Percentiles rank a stretch among this genome's conserved stretches.
These are phyloP conservation scores for Gymnopilus junonius DNA, from an alignment of 768 basidiomycete species.

Conservation along the genomic window DNA sequence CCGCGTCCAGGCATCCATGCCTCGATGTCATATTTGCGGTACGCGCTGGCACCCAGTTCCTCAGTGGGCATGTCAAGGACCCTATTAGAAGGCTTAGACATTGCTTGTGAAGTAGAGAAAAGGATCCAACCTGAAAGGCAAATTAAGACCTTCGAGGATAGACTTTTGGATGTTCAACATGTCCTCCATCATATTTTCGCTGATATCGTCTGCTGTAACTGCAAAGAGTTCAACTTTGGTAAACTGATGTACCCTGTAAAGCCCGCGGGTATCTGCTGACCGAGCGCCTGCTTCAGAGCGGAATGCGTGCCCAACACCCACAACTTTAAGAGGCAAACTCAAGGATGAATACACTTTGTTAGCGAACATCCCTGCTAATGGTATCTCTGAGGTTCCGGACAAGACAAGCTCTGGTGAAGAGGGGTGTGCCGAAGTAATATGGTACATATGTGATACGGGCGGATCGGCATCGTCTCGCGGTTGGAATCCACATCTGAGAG, in stretches of 20 bases:
- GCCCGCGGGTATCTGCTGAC: slow-evolving; percentile 86
- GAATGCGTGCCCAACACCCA: slow-evolving; percentile 91
- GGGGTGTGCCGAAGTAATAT: slow-evolving; percentile 46
- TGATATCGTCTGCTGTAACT: slow-evolving; percentile 65
- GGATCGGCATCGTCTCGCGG: slow-evolving; percentile 79
- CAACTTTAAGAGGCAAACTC: slow-evolving; percentile 77
- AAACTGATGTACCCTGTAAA: slow-evolving; percentile 98
- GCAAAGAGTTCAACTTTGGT: slow-evolving; percentile 94
- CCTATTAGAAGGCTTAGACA: slow-evolving; percentile 42
- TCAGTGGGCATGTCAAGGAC: slow-evolving; percentile 97
- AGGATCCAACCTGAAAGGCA: slow-evolving; percentile 74
- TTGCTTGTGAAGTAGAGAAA: background rate
- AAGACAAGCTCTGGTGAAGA: slow-evolving; percentile 72
- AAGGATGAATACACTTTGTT: slow-evolving; percentile 63
- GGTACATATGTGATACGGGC: slow-evolving; percentile 78
- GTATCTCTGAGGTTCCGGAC: slow-evolving; percentile 94
- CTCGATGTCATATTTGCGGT: slow-evolving; percentile 96
- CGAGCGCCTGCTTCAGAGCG: slow-evolving; percentile 96
- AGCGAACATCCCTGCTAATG: slow-evolving; percentile 88
- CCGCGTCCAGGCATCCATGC: slow-evolving; percentile 99
- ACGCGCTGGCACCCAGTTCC: slow-evolving; percentile 93
- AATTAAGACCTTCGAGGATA: slow-evolving; percentile 73
- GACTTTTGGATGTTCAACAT: slow-evolving; percentile 75
- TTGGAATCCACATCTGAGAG: slow-evolving; percentile 89
- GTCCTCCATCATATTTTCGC: slow-evolving; percentile 80